Evolutionary conservation across 805 yeast species (phyloP).

Genomic region (Metahyphopichia silvanorum): DNA sequence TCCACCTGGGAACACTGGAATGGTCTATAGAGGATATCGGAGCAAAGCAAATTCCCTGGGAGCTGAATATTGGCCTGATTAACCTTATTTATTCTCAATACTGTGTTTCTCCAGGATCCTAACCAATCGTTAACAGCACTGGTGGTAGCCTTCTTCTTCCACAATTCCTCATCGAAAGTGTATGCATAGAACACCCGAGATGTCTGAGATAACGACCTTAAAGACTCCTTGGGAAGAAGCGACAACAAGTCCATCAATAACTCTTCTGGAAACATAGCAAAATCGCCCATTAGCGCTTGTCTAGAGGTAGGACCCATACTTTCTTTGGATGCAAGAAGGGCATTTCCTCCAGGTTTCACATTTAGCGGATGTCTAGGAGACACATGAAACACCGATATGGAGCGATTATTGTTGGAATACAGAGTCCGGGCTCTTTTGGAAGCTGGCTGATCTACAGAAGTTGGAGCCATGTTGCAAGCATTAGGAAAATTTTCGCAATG

Average conservation of each 20-base stretch:
- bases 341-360: slow-evolving; percentile 74
- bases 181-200: slow-evolving; percentile 73
- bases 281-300: slow-evolving; percentile 47
- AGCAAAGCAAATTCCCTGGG: slow-evolving; percentile 53
- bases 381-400: slow-evolving; percentile 18
- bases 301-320: slow-evolving; percentile 11
- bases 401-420: slow-evolving; percentile 4
- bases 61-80: slow-evolving; percentile 44
- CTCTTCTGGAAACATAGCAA: slow-evolving; percentile 60
- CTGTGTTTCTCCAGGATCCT: slow-evolving; percentile 79
- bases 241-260: slow-evolving; percentile 52
- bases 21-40: slow-evolving; percentile 80
- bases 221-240: slow-evolving; percentile 44
- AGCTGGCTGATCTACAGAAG: slow-evolving; percentile 1
- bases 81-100: slow-evolving; percentile 32
- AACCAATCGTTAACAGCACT: slow-evolving; percentile 45
- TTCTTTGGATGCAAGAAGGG: slow-evolving; percentile 27
- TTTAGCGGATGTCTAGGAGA: slow-evolving; percentile 64
- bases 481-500: too few relatives aligned
- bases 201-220: slow-evolving; percentile 51
- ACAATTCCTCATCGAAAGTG: slow-evolving; percentile 71
- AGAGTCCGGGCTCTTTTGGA: slow-evolving; percentile 7
- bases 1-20: slow-evolving; percentile 75
- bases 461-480: too few relatives aligned
- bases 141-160: slow-evolving; percentile 59